Percentiles rank a stretch among this genome's conserved stretches.
Evolutionary conservation across 1,284 basidiomycete genomes (phyloP).

Genomic region (Malassezia furfur): DNA sequence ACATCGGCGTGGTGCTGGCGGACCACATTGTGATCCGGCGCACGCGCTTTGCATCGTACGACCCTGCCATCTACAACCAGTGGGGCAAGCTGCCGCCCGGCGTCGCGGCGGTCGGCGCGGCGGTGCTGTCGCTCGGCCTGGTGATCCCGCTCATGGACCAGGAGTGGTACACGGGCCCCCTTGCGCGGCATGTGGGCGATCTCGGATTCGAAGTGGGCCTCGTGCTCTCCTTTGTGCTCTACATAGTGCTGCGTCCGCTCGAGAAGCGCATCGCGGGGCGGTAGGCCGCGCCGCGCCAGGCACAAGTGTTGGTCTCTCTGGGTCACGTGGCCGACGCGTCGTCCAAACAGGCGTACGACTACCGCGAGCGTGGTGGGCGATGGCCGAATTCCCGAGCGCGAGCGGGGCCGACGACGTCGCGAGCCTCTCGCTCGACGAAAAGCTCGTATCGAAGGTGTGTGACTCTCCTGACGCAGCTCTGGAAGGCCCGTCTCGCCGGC

Average conservation of each 20-base stretch:
- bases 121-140: slow-evolving; percentile 33
- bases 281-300: not conserved
- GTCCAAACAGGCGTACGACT: slow-evolving; percentile 11
- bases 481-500: slow-evolving; percentile 91
- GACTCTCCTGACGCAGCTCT: slow-evolving; percentile 55
- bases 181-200: slow-evolving; percentile 41
- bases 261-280: slow-evolving; percentile 28
- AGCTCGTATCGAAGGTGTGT: slow-evolving; percentile 69
- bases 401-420: slow-evolving; percentile 67
- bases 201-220: slow-evolving; percentile 49
- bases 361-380: not conserved
- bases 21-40: slow-evolving; percentile 58
- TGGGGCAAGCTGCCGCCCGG: slow-evolving; percentile 55
- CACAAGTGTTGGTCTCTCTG: not conserved
- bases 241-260: slow-evolving; percentile 34
- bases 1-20: slow-evolving; percentile 56
- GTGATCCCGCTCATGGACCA: slow-evolving; percentile 46
- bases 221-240: slow-evolving; percentile 37
- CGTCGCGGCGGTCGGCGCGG: slow-evolving; percentile 50
- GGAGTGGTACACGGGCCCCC: slow-evolving; percentile 40
- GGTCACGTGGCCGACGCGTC: slow-evolving; percentile 8
- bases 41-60: slow-evolving; percentile 52
- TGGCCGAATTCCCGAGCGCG: not conserved
- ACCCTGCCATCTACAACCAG: slow-evolving; percentile 57
- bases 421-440: slow-evolving; percentile 66